Base-by-base conservation (phyloP, 2,329 filamentous ascomycete genomes). In the Scytalidium sp. region DNA sequence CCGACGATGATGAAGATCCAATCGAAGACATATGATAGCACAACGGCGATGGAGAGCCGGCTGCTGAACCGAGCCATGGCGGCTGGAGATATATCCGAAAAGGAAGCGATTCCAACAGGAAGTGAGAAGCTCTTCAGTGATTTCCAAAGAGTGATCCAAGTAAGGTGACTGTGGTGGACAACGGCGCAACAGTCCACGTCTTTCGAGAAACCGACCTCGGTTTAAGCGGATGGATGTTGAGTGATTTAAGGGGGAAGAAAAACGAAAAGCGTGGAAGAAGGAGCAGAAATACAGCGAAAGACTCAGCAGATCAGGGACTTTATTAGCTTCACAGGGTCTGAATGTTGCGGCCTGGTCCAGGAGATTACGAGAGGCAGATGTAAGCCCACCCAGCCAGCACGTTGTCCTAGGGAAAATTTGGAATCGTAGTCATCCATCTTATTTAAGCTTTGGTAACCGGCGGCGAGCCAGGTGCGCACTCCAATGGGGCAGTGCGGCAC, bases 11-110 rank as follows among this genome's bases (percentile, higher is more conserved):
- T 79, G 51, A 88, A 73, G 43, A 87, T 63, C 88, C 88, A 93
- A 70, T 93, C 88, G 51, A 88, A 70, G 43, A 85, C 69, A 64
- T 92, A 92, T 3, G 86, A 87, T 9, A 81, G 61, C 40, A 85
- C 64, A 39, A 90, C 43, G 3, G 51, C 39, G 5, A 52, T 39
- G 19, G 61, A 63, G 42, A 62, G 50, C 23, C 57, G 56, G 41
- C 56, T 53, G 27, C 11, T 23, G 2, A 50, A 56, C 19, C 22
- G 17, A 15, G 45, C 27, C 32, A 36, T 36, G 5, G 5, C 15
- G 32, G 32, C 17, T 6, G 17, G 17, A 7, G 13, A 36, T 36
- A 15, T 36, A 9, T 8, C 8, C 17, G 15, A 36, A 36, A 5
- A 10, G 11, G 11, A 5, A 15, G 13, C 6, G 17, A 10, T 36